Percentiles rank a stretch among this genome's conserved stretches.
These are phyloP conservation scores for Phytophthora citrophthora DNA, from an alignment of 352 stramenopile genomes.

Conservation along the genomic window DNA sequence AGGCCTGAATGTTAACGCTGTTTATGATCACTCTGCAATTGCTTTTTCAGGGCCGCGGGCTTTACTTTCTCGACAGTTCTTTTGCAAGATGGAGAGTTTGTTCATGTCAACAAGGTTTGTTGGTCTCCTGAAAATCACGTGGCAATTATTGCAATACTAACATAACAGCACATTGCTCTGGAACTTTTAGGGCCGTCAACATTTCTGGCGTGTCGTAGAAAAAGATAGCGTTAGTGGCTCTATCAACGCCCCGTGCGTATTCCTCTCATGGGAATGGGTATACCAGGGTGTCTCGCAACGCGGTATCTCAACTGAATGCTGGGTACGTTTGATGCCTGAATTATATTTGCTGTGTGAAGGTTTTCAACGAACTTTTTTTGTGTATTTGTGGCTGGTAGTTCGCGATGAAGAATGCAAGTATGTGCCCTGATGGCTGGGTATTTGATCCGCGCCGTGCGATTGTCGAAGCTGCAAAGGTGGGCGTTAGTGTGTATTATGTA, in stretches of 20 bases:
- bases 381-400: slow-evolving; percentile 46
- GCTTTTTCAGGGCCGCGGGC: slow-evolving; percentile 51
- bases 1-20: background rate
- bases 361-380: slow-evolving; percentile 1
- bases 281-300: slow-evolving; percentile 85
- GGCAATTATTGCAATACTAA: background rate
- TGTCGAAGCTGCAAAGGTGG: slow-evolving; percentile 76
- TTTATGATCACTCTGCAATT: background rate
- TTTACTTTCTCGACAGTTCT: slow-evolving; percentile 83
- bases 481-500: slow-evolving; percentile 3
- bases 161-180: slow-evolving; percentile 7
- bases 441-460: slow-evolving; percentile 78
- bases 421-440: slow-evolving; percentile 66
- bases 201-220: slow-evolving; percentile 86
- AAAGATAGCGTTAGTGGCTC: slow-evolving; percentile 37
- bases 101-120: slow-evolving; percentile 84
- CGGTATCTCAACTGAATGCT: slow-evolving; percentile 84
- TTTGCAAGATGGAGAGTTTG: slow-evolving; percentile 77
- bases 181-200: slow-evolving; percentile 59
- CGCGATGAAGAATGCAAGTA: slow-evolving; percentile 81
- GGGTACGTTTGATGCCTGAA: slow-evolving; percentile 40
- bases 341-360: too few relatives aligned
- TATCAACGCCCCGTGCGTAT: slow-evolving; percentile 68
- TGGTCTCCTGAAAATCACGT: background rate
- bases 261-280: slow-evolving; percentile 87